Conservation (phyloP, 169 alveolate genomes). For the Eimeria sp. region DNA sequence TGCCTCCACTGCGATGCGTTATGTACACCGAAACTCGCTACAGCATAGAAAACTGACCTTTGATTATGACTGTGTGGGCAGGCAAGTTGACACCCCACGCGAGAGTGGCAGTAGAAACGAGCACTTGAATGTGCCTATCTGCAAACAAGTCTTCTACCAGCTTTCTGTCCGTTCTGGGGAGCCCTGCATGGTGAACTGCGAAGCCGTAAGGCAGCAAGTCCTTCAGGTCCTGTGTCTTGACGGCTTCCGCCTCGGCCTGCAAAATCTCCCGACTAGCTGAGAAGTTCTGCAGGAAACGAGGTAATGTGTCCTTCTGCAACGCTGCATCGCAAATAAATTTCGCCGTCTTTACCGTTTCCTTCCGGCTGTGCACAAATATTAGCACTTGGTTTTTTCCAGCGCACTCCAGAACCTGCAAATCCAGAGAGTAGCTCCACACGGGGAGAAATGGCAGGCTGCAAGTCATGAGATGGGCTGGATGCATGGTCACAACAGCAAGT, state of each 20-base stretch:
- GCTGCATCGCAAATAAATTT: constrained; percentile 96
- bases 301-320: constrained; percentile 92
- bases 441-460: neutral
- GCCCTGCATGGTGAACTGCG: constrained; percentile 99
- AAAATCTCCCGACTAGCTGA: constrained; percentile 96
- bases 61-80: constrained; percentile 98
- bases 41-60: constrained; percentile 84
- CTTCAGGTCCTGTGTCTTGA: constrained; percentile 94
- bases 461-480: constrained; percentile 24
- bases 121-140: constrained; percentile 96
- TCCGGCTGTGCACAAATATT: constrained; percentile 99
- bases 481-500: neutral
- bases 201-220: constrained; percentile 99
- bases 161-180: constrained; percentile 98
- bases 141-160: constrained; percentile 99
- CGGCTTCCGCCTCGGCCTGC: constrained; percentile 94
- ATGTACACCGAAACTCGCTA: neutral
- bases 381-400: constrained; percentile 96
- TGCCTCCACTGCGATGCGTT: neutral
- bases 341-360: constrained; percentile 99
- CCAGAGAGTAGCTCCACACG: neutral
- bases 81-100: constrained; percentile 99
- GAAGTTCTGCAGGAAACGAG: constrained; percentile 93
- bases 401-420: constrained; percentile 87
- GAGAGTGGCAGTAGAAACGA: constrained; percentile 98